These are phyloP conservation scores for Verruconis gallopava DNA, from an alignment of 2,329 filamentous ascomycete genomes.

Conservation along the genomic window DNA sequence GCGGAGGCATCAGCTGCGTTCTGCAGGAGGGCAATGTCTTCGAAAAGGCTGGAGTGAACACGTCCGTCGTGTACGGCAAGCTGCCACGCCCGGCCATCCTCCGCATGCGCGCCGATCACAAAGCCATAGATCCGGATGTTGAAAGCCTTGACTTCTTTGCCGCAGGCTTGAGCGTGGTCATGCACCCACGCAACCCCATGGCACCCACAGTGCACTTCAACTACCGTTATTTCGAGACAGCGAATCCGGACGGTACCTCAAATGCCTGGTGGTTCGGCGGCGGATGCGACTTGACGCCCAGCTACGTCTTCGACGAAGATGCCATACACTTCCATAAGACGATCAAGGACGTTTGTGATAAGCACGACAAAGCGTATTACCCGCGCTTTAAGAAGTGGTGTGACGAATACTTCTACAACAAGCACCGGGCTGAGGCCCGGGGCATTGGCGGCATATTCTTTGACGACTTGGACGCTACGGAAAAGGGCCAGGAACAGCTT, in stretches of 20 bases:
- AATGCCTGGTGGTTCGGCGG: conserved; percentile 98
- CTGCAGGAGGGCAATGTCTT: conserved; percentile 94
- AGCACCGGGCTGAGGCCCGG: conserved; percentile 74
- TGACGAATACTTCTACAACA: conserved; percentile 92
- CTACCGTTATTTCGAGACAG: conserved; percentile 97
- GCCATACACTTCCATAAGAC: conserved; percentile 92
- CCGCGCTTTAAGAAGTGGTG: conserved; percentile 96
- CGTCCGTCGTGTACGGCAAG: conserved; percentile 86
- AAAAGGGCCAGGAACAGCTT: conserved; percentile 76
- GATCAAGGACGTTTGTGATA: conserved; percentile 85
- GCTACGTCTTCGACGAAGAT: conserved; percentile 93
- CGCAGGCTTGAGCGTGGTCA: conserved; percentile 79
- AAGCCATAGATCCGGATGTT: conserved; percentile 63
- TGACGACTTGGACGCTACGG: conserved; percentile 80
- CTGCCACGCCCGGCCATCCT: conserved; percentile 76
- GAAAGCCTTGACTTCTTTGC: conserved; percentile 91
- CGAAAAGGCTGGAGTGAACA: conserved; percentile 93
- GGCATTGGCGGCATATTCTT: conserved; percentile 97
- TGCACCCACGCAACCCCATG: conserved; percentile 92
- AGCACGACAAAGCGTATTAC: conserved; percentile 85
- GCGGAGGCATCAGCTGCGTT: conserved; percentile 87
- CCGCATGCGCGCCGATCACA: conserved; percentile 92
- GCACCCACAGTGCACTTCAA: conserved; percentile 96
- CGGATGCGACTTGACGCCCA: conserved; percentile 83
- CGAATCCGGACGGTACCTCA: conserved; percentile 63